phyloP scores from a whole-genome alignment of 371 early-diverging fungal species.

The Funneliformis caledonium region DNA sequence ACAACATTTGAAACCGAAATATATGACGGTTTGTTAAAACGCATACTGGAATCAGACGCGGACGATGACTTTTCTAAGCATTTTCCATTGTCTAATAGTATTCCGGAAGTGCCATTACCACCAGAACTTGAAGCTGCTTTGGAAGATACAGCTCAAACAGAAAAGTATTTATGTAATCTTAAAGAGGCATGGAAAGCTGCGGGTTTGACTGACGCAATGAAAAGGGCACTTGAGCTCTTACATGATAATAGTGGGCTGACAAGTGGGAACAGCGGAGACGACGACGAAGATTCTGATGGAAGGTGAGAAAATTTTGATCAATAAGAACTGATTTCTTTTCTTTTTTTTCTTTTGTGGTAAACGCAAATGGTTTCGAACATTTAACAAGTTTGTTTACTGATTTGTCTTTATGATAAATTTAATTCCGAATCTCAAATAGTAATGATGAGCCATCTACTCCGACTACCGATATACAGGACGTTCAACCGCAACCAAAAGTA shows the following conservation, averaged over 20 bases:
- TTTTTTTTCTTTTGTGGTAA: background rate
- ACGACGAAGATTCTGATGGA: constrained; percentile 39
- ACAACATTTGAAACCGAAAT: background rate
- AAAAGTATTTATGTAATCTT: constrained; percentile 33
- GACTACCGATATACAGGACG: constrained; percentile 27
- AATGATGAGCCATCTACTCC: constrained; percentile 38
- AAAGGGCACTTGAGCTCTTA: constrained; percentile 37
- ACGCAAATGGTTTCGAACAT: background rate
- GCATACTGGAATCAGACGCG: constrained; percentile 30
- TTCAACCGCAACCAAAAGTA: constrained; percentile 33
- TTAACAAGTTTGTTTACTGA: background rate
- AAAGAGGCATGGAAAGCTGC: constrained; percentile 39
- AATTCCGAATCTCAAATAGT: background rate
- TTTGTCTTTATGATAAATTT: background rate
- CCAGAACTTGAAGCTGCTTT: constrained; percentile 41
- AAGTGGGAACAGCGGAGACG: constrained; percentile 9
- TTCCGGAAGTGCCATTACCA: constrained; percentile 20
- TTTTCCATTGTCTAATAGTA: background rate
- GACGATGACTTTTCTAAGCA: constrained; percentile 38
- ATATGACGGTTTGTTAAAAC: constrained; percentile 31
- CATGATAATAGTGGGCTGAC: constrained; percentile 22
- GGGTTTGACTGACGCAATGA: constrained; percentile 37
- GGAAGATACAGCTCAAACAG: constrained; percentile 29
- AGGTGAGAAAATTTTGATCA: constrained; percentile 20
- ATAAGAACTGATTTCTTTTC: background rate